Evolutionary conservation across 1,284 basidiomycete species (phyloP).

Genomic region (Puccinia triticina): DNA sequence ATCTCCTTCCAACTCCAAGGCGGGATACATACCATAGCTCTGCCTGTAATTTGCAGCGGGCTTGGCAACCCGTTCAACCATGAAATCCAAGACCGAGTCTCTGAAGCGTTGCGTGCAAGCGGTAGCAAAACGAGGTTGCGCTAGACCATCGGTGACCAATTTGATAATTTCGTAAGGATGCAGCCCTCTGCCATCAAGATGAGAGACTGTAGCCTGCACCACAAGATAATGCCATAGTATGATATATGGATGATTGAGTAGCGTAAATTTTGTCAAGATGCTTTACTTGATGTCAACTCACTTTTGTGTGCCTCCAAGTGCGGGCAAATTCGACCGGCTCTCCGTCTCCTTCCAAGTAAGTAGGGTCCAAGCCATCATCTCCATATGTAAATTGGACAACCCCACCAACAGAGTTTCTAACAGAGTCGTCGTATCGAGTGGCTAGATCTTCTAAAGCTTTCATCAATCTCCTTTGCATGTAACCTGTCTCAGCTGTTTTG

Average conservation of each 20-base stretch:
- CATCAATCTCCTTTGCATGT: constrained; percentile 99
- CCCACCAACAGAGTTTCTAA: constrained; percentile 90
- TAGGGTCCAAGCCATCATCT: constrained; percentile 95
- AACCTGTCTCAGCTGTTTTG: constrained; percentile 76
- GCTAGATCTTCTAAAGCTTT: constrained; percentile 97
- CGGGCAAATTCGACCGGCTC: constrained; percentile 87
- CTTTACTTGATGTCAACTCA: constrained; percentile 59
- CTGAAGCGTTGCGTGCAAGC: constrained; percentile 71
- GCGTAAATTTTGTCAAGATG: neutral
- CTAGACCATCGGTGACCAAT: constrained; percentile 71
- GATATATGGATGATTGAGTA: neutral
- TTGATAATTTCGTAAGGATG: constrained; percentile 86
- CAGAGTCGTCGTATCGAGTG: constrained; percentile 95
- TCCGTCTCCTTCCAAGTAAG: constrained; percentile 84
- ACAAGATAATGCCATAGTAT: neutral
- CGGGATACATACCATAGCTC: constrained; percentile 81
- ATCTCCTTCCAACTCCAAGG: constrained; percentile 72
- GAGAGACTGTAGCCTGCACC: constrained; percentile 58
- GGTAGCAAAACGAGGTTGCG: constrained; percentile 67
- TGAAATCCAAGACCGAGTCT: constrained; percentile 74
- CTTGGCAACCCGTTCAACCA: constrained; percentile 71
- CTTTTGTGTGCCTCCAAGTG: constrained; percentile 84
- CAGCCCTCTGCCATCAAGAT: constrained; percentile 68
- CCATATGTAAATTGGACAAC: constrained; percentile 99
- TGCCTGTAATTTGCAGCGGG: constrained; percentile 73